Percentiles rank a stretch among this genome's conserved stretches.
phyloP scores from a whole-genome alignment of 2,329 filamentous ascomycete species.

The Fusarium mexicanum region DNA sequence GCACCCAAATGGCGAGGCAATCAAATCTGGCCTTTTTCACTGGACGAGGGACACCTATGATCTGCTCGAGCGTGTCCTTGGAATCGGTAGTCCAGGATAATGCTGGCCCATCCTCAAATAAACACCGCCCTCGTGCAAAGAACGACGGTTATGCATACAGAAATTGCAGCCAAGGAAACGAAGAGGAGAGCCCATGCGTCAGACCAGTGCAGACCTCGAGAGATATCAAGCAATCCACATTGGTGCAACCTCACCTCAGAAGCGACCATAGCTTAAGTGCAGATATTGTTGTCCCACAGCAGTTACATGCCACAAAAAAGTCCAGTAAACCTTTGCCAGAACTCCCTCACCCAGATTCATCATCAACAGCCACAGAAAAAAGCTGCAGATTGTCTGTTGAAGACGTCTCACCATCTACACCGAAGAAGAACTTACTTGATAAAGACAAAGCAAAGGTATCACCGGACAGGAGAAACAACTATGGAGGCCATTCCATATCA shows the following conservation, averaged over 20 bases:
- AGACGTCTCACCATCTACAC: not conserved
- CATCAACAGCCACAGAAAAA: constrained; percentile 1
- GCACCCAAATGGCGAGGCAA: not conserved
- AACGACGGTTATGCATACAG: not conserved
- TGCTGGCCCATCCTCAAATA: not conserved
- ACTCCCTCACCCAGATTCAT: constrained; percentile 2
- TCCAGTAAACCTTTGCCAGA: constrained; percentile 14
- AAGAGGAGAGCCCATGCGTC: not conserved
- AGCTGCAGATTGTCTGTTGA: constrained; percentile 5
- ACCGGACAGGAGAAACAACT: not conserved
- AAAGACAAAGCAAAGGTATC: not conserved
- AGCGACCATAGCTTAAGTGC: constrained; percentile 30
- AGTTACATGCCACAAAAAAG: not conserved
- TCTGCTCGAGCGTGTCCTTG: not conserved
- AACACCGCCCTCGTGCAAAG: not conserved
- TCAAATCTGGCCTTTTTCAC: constrained; percentile 25
- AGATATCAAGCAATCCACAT: not conserved
- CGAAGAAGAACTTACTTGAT: not conserved
- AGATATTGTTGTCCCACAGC: constrained; percentile 9
- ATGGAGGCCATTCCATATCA: constrained; percentile 1
- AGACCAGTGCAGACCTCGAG: constrained; percentile 9
- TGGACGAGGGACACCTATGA: not conserved
- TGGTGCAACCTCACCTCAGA: constrained; percentile 7
- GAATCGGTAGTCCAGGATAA: not conserved
- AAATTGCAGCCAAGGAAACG: not conserved